Evolutionary conservation across 1,139 yeast species (phyloP).

Genomic region (Blastobotrys apis): DNA sequence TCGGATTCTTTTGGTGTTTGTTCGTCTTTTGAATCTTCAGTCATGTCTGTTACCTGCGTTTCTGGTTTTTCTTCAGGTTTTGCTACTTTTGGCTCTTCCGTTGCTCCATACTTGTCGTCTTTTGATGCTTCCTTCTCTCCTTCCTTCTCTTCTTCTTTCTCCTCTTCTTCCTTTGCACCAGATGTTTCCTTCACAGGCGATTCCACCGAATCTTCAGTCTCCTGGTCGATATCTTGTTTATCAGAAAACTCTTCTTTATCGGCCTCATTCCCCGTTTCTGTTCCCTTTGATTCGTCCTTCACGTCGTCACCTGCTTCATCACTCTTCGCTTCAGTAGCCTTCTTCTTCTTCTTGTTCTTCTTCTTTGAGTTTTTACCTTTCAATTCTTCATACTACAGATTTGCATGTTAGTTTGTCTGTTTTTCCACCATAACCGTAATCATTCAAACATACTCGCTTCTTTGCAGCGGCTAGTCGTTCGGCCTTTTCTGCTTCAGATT

Average conservation of each 20-base stretch:
- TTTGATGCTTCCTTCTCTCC: neutral
- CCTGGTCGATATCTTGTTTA: conserved; percentile 11
- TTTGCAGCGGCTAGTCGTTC: conserved; percentile 62
- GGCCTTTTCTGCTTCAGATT: conserved; percentile 41
- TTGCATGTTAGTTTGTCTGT: conserved; percentile 7
- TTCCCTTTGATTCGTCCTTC: conserved; percentile 17
- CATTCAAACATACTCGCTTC: conserved; percentile 40
- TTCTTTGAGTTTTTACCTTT: conserved; percentile 53
- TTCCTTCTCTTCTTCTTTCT: neutral
- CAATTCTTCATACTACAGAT: conserved; percentile 48
- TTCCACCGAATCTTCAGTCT: conserved; percentile 6
- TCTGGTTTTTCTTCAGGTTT: neutral
- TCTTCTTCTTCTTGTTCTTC: conserved; percentile 37
- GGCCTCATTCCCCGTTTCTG: conserved; percentile 16
- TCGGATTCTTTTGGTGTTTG: conserved; percentile 1
- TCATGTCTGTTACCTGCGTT: neutral
- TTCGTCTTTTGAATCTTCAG: conserved; percentile 1
- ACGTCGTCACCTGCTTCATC: conserved; percentile 15
- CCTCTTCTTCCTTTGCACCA: conserved; percentile 8
- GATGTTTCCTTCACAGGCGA: neutral
- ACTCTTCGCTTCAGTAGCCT: conserved; percentile 21
- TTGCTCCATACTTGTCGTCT: neutral
- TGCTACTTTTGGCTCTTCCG: neutral
- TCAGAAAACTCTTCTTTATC: conserved; percentile 10
- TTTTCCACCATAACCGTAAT: neutral